Base-by-base conservation (phyloP, 371 early-diverging fungal genomes). In the Zychaea mexicana region DNA sequence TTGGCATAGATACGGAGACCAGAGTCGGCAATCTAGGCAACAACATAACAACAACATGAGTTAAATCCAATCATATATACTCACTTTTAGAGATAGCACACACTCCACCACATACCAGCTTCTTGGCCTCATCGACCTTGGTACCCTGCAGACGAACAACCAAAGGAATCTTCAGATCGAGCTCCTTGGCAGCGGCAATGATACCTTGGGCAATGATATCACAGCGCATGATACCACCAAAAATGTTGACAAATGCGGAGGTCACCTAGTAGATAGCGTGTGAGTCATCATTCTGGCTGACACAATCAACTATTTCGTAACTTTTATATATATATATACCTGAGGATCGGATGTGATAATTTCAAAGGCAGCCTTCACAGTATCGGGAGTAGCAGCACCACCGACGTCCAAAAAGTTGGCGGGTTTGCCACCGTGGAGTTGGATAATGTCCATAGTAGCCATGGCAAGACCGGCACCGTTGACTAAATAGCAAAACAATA, bases 321-420 rank as follows among this genome's bases (percentile, higher is more conserved):
- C n/a, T n/a, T n/a, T n/a, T n/a, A n/a, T n/a, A n/a, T n/a, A n/a
- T n/a, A 3, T 42, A 58, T 57, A 42, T 62, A 86, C 94, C 38
- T 86, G 88, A 26, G 96, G 93, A 70, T 99, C 99, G 36, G 95
- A 92, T 69, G 92, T 90, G 76, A 99, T 97, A 69, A 99, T 96
- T 85, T 97, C 97, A 85, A 99, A 97, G 39, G 99, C 99, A 77
- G 96, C 97, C 60, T 94, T 94, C 69, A 99, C 96, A 83, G 96
- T 95, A 68, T 96, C 89, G 61, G 95, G 92, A 33, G 94, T 94
- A 65, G 99, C 96, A 73, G 94, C 90, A 72, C 99, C 99, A 71
- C 99, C 99, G 67, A 98, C 98, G 78, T 98, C 98, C 73, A 98
- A 90, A 84, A 98, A 98, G 92, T 98, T 98, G 73, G 98, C 99